Percentiles rank a stretch among this genome's conserved stretches.
phyloP scores from a whole-genome alignment of 2,329 filamentous ascomycete genomes.

The Cercospora zeae-maydis region DNA sequence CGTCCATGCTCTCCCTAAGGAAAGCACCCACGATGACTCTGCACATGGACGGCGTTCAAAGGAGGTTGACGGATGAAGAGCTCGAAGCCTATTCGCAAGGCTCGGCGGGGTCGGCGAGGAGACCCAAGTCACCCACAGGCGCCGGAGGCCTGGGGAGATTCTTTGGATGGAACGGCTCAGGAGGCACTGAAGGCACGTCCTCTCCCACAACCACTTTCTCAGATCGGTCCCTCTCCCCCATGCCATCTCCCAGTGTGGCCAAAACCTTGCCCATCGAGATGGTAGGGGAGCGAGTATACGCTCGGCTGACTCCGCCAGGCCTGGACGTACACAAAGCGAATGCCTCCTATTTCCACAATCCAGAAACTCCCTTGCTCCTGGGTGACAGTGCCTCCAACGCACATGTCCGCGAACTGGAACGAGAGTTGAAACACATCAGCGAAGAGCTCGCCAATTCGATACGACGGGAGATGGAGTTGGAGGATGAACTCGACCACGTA shows the following conservation, averaged over 20 bases:
- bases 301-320: constrained; percentile 43
- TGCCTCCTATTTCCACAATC: constrained; percentile 46
- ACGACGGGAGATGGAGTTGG: constrained; percentile 89
- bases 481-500: constrained; percentile 85
- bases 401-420: constrained; percentile 84
- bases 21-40: constrained; percentile 35
- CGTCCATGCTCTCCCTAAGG: constrained; percentile 27
- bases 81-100: constrained; percentile 24
- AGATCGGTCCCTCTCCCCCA: constrained; percentile 56
- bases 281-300: constrained; percentile 28
- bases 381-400: constrained; percentile 45
- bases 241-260: constrained; percentile 49
- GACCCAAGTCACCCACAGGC: constrained; percentile 45
- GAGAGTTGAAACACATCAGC: constrained; percentile 90
- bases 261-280: constrained; percentile 34
- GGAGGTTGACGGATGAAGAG: constrained; percentile 36
- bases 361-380: constrained; percentile 45
- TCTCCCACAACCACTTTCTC: constrained; percentile 63
- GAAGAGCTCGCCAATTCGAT: constrained; percentile 90
- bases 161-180: constrained; percentile 62
- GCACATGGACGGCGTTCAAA: constrained; percentile 35
- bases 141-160: constrained; percentile 58
- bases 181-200: constrained; percentile 49
- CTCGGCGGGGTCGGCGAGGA: constrained; percentile 25
- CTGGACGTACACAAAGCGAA: constrained; percentile 54